phyloP scores from a whole-genome alignment of 495 filamentous ascomycete genomes.

The Xeromyces bisporus region DNA sequence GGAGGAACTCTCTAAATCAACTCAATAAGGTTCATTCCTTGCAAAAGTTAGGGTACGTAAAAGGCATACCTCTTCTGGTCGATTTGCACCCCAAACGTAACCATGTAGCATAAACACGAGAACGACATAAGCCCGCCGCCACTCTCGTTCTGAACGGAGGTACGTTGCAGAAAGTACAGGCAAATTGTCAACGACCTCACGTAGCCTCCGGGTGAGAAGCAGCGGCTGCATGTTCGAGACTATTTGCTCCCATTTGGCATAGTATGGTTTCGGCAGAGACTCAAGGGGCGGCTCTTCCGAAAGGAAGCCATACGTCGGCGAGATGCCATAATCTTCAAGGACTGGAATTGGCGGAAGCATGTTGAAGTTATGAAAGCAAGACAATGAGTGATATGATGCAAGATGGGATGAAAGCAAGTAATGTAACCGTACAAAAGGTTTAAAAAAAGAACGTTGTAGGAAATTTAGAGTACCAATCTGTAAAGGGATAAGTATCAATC shows the following conservation, averaged over 20 bases:
- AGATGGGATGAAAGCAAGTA: no score
- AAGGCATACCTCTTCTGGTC: slow-evolving; percentile 49
- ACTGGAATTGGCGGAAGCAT: slow-evolving; percentile 79
- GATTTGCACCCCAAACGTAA: slow-evolving; percentile 88
- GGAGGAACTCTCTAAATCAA: slow-evolving; percentile 69
- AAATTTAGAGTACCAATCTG: slow-evolving; percentile 4
- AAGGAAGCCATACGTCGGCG: slow-evolving; percentile 73
- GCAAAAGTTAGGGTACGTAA: not conserved
- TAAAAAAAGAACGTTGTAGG: no score
- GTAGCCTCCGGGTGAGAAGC: slow-evolving; percentile 65
- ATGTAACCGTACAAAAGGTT: no score
- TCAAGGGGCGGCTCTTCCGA: slow-evolving; percentile 66
- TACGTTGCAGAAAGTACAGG: slow-evolving; percentile 66
- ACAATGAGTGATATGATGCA: no score
- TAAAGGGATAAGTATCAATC: no score
- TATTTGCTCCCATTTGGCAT: slow-evolving; percentile 80
- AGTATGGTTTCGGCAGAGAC: slow-evolving; percentile 70
- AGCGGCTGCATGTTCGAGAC: slow-evolving; percentile 72
- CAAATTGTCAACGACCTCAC: slow-evolving; percentile 56
- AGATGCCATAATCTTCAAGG: slow-evolving; percentile 74
- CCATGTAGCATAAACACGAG: slow-evolving; percentile 79
- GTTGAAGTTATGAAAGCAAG: no score
- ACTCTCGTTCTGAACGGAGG: slow-evolving; percentile 69
- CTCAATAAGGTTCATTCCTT: not conserved
- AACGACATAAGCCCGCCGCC: slow-evolving; percentile 78